Percentiles rank a stretch among this genome's conserved stretches.
Conservation (phyloP, 306 rosid genomes). For the Amphicarpaea edgeworthii region DNA sequence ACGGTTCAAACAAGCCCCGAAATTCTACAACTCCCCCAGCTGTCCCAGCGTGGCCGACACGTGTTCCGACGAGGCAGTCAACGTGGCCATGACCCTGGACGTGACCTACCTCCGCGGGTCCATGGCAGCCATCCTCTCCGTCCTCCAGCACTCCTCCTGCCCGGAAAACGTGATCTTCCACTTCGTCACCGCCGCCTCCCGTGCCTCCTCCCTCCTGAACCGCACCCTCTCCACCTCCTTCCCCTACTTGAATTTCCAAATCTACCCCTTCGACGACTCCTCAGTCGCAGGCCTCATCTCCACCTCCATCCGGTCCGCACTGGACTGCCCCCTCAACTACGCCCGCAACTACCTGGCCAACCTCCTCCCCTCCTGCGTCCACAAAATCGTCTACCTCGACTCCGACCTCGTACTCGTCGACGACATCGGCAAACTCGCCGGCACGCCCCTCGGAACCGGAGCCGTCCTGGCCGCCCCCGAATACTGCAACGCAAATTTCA, state of each 20-base stretch:
- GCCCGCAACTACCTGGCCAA: slow-evolving; percentile 88
- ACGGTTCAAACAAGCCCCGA: slow-evolving; percentile 86
- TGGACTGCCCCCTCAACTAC: slow-evolving; percentile 91
- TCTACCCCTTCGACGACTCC: slow-evolving; percentile 72
- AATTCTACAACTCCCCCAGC: slow-evolving; percentile 79
- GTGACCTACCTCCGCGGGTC: slow-evolving; percentile 89
- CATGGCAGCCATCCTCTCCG: slow-evolving; percentile 93
- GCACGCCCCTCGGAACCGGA: slow-evolving; percentile 56
- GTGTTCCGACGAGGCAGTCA: slow-evolving; percentile 61
- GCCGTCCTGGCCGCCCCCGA: slow-evolving; percentile 93
- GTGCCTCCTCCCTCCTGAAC: slow-evolving; percentile 48
- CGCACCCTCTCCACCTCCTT: slow-evolving; percentile 60
- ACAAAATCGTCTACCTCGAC: slow-evolving; percentile 80
- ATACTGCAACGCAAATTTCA: slow-evolving; percentile 93
- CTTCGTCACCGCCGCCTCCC: slow-evolving; percentile 66
- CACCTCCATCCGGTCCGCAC: slow-evolving; percentile 89
- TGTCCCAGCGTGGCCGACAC: slow-evolving; percentile 52
- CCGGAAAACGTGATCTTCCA: slow-evolving; percentile 84
- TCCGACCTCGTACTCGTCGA: slow-evolving; percentile 92
- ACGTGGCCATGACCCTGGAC: slow-evolving; percentile 95
- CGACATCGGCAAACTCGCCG: slow-evolving; percentile 83
- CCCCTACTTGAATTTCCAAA: slow-evolving; percentile 78
- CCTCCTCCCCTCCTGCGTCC: slow-evolving; percentile 68
- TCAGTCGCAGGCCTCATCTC: slow-evolving; percentile 82
- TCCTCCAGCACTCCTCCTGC: slow-evolving; percentile 94